A percentile compares a stretch with the other conserved stretches of the same genome.
phyloP scores from a whole-genome alignment of 345 rosid species.

The Gossypium mustelinum region DNA sequence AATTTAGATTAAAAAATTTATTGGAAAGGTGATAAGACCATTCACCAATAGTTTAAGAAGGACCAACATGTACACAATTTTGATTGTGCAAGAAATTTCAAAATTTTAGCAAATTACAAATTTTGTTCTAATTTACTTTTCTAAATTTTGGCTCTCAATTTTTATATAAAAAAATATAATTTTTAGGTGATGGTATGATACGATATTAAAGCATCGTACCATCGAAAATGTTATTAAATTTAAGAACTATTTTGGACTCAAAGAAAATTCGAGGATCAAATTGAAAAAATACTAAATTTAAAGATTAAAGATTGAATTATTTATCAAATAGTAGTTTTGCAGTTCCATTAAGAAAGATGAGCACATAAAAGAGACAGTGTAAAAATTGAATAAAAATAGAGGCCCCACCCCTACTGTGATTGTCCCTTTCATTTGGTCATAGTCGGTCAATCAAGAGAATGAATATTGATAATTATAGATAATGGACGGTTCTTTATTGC shows the following conservation, averaged over 20 bases:
- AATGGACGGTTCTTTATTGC: conserved; percentile 18
- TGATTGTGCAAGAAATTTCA: background rate
- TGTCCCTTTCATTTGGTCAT: background rate
- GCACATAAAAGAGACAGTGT: background rate
- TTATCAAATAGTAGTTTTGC: too few relatives aligned
- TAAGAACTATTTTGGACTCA: too few relatives aligned
- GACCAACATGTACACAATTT: background rate
- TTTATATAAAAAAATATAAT: too few relatives aligned
- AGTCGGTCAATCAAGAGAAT: background rate
- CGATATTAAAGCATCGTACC: too few relatives aligned
- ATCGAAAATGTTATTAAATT: too few relatives aligned
- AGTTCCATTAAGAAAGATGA: background rate
- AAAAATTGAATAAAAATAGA: background rate
- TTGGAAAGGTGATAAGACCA: background rate
- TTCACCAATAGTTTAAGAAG: background rate
- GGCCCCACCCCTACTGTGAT: too few relatives aligned
- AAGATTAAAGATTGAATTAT: too few relatives aligned
- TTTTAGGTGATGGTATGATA: too few relatives aligned
- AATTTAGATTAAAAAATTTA: background rate
- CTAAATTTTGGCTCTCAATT: background rate
- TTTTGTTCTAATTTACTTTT: background rate
- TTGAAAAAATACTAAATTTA: too few relatives aligned
- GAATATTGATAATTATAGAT: background rate
- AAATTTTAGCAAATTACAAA: background rate
- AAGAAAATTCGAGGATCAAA: too few relatives aligned